Base-by-base conservation (phyloP, 2,329 filamentous ascomycete genomes). In the Zymoseptoria ardabiliae region DNA sequence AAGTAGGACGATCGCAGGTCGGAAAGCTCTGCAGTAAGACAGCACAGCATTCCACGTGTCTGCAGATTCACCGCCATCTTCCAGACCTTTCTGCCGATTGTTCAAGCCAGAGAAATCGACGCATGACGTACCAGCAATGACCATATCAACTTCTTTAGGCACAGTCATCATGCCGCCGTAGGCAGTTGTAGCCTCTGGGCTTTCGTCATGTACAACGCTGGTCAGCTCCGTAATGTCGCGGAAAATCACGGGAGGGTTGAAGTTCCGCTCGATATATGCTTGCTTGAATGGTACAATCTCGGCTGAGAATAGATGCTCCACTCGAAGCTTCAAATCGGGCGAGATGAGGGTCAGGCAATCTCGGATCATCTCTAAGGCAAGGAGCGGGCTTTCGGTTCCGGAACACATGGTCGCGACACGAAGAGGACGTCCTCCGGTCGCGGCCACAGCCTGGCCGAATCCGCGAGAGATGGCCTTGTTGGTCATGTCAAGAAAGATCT, bases 71-170 rank as follows among this genome's bases (percentile, higher is more conserved):
- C 87, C 87, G 13, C 79, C 74, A 7, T 81, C 76, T 1, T 79
- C 73, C 0, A 86, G 70, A 0, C 72, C 71, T 59, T 84, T 84
- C 17, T 75, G 75, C 4, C 77, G 71, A 54, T 76, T 81, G 70
- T 91, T 93, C 30, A 91, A 71, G 0, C 64, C 68, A 0, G 89
- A 92, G 63, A 88, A 89, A 66, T 92, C 89, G 2, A 90, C 87
- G 65, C 89, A 94, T 0, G 87, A 86, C 50, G 87, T 89, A 0
- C 89, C 89, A 6, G 86, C 86, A 51, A 92, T 76, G 1, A 93
- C 74, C 0, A 93, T 69, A 63, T 92, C 86, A 1, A 85, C 72
- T 10, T 80, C 68, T 0, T 71, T 72, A 0, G 87, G 87, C 1
- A 91, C 82, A 1, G 71, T 56, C 4, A 77, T 77, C 54, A 79